Evolutionary conservation across 371 early-diverging fungal species (phyloP).

Genomic region (Mucor circinelloides): DNA sequence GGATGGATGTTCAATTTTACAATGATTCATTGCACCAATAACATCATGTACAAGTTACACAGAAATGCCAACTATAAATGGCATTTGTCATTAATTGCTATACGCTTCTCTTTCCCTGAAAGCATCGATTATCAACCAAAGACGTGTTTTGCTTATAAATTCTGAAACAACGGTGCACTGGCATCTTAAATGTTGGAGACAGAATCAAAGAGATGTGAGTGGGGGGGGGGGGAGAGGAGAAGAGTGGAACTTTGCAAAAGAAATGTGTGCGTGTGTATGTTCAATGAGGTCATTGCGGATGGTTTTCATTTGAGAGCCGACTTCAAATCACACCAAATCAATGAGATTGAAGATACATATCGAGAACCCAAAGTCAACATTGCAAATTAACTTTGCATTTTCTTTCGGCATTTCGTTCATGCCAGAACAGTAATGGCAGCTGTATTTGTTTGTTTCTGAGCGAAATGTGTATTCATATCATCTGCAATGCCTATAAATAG

Average conservation of each 20-base stretch:
- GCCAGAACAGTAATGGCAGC: too few species aligned
- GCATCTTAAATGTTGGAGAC: background rate
- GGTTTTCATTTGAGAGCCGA: background rate
- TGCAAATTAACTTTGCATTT: background rate
- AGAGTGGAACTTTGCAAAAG: too few species aligned
- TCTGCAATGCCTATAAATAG: background rate
- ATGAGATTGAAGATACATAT: background rate
- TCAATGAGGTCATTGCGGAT: background rate
- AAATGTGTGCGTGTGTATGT: background rate
- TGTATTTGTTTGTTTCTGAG: background rate
- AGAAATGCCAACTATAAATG: background rate
- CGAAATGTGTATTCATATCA: background rate
- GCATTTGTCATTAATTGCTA: background rate
- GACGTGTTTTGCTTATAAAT: background rate
- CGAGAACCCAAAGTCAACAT: background rate
- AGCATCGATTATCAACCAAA: background rate
- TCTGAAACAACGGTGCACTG: background rate
- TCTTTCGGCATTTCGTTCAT: too few species aligned
- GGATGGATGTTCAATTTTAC: background rate
- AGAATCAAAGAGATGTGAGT: too few species aligned
- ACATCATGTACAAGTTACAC: background rate
- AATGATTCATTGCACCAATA: background rate
- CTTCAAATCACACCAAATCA: background rate
- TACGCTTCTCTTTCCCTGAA: background rate
- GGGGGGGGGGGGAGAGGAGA: too few species aligned